Evolutionary conservation across 2,329 filamentous ascomycete species (phyloP).

Genomic region (Dothistroma pini): DNA sequence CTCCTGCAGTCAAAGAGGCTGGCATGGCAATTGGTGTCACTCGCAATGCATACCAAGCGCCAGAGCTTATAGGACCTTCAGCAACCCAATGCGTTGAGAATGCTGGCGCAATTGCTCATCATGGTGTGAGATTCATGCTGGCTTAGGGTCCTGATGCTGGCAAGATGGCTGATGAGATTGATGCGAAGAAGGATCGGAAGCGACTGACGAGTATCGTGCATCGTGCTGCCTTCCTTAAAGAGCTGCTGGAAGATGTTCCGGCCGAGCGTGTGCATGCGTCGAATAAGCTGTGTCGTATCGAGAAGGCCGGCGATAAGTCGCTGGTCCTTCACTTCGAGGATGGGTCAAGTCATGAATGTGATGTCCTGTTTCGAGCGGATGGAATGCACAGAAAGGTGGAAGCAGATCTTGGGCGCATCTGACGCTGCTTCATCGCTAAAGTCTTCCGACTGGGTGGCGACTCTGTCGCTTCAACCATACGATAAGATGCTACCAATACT

Average conservation of each 20-base stretch:
- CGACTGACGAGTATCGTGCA: slow-evolving; percentile 16
- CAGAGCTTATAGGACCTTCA: slow-evolving; percentile 8
- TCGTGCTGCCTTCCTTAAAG: slow-evolving; percentile 13
- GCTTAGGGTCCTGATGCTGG: slow-evolving; percentile 7
- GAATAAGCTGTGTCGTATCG: slow-evolving; percentile 13
- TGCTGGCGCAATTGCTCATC: slow-evolving; percentile 10
- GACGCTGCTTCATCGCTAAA: slow-evolving; percentile 8
- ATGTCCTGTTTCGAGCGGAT: slow-evolving; percentile 5
- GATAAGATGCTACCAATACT: slow-evolving; percentile 9
- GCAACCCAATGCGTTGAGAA: slow-evolving; percentile 11
- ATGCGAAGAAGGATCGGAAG: slow-evolving; percentile 16
- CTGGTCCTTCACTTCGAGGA: slow-evolving; percentile 7
- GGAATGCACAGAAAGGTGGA: slow-evolving; percentile 5
- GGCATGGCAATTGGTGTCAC: slow-evolving; percentile 17
- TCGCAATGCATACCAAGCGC: slow-evolving; percentile 13
- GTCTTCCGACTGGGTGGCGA: slow-evolving; percentile 5
- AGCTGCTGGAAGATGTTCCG: slow-evolving; percentile 12
- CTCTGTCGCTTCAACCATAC: slow-evolving; percentile 11
- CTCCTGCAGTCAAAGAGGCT: slow-evolving; percentile 13
- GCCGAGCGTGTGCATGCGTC: slow-evolving; percentile 13
- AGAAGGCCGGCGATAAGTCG: slow-evolving; percentile 4
- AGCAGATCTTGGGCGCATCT: slow-evolving; percentile 3
- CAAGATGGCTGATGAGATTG: slow-evolving; percentile 11
- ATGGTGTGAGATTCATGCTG: slow-evolving; percentile 10
- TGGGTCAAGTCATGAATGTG: slow-evolving; percentile 2